Conservation (phyloP, 345 rosid species). For the Gossypium ekmanianum region DNA sequence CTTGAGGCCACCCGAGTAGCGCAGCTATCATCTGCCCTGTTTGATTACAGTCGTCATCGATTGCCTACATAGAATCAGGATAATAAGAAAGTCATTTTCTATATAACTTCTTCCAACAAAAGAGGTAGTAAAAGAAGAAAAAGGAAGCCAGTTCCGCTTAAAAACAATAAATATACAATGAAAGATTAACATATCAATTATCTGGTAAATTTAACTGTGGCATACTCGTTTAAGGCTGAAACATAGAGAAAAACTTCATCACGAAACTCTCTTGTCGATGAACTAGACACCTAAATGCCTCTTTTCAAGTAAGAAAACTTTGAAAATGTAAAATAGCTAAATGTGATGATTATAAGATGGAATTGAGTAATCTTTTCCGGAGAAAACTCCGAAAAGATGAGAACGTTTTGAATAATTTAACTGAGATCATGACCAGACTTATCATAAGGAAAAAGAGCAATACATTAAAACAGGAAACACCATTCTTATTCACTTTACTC, state of each 20-base stretch:
- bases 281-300: neutral
- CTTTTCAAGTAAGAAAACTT: neutral
- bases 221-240: slow-evolving; percentile 3
- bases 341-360: neutral
- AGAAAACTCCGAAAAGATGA: neutral
- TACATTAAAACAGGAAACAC: neutral
- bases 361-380: neutral
- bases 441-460: neutral
- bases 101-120: slow-evolving; percentile 1
- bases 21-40: slow-evolving; percentile 99
- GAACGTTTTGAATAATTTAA: slow-evolving; percentile 1
- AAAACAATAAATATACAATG: neutral
- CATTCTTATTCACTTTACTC: neutral
- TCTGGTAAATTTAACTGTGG: neutral
- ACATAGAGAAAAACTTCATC: neutral
- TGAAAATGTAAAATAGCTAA: neutral
- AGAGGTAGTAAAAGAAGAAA: neutral
- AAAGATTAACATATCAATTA: neutral
- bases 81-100: slow-evolving; percentile 11
- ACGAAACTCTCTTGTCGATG: neutral
- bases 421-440: slow-evolving; percentile 12
- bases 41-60: slow-evolving; percentile 96
- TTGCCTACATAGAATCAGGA: slow-evolving; percentile 50
- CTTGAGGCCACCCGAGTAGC: slow-evolving; percentile 91
- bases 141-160: neutral